A percentile compares a stretch with the other conserved stretches of the same genome.
Conservation (phyloP, 208 protist genomes). For the Porcisia hertigi region DNA sequence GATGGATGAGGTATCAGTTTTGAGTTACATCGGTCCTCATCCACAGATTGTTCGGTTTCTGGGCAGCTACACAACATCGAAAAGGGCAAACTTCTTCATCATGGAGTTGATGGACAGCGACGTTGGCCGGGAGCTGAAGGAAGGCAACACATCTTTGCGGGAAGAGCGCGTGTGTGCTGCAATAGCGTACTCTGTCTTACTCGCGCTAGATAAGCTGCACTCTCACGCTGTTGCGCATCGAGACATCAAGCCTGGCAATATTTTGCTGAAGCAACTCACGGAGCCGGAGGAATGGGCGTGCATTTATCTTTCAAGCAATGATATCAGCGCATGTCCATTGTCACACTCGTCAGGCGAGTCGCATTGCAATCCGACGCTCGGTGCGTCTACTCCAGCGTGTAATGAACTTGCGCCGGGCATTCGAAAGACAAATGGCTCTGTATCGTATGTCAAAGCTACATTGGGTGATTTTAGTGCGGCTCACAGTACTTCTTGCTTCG, state of each 20-base stretch:
- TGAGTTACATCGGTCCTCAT: constrained; percentile 60
- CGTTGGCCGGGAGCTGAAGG: constrained; percentile 58
- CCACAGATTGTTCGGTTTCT: constrained; percentile 70
- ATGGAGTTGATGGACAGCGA: constrained; percentile 89
- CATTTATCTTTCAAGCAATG: background rate
- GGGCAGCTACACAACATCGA: constrained; percentile 47
- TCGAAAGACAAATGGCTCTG: background rate
- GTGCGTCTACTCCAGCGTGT: background rate
- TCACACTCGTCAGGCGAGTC: background rate
- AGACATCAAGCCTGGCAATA: constrained; percentile 86
- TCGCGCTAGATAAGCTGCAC: constrained; percentile 65
- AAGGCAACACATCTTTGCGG: constrained; percentile 42
- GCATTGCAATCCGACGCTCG: background rate
- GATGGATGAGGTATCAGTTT: constrained; percentile 45
- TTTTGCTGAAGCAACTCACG: constrained; percentile 53
- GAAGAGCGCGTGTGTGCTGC: constrained; percentile 42
- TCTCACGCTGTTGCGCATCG: constrained; percentile 63
- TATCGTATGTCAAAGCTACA: constrained; percentile 37
- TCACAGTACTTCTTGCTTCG: constrained; percentile 35
- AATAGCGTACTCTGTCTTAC: constrained; percentile 49
- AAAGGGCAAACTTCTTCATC: constrained; percentile 47
- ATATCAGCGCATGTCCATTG: background rate
- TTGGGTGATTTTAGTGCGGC: constrained; percentile 82
- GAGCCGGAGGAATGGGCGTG: constrained; percentile 20
- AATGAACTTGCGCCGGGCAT: background rate